Evolutionary conservation across 2,329 filamentous ascomycete genomes (phyloP).

Genomic region (Hortaea werneckii): DNA sequence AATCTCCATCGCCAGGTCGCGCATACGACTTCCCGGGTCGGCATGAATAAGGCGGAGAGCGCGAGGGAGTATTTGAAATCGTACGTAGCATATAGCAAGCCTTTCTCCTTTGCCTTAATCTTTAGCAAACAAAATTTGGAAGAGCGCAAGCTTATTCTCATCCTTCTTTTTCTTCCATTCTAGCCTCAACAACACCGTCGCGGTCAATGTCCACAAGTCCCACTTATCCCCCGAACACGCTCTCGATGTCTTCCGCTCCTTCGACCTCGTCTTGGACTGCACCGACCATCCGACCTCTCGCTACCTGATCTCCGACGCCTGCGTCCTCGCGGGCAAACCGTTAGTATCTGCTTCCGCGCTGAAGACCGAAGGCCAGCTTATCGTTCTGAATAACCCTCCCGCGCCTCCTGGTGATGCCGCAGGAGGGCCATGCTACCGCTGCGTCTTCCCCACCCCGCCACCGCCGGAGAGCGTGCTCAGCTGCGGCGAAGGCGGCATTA

Average conservation of each 20-base stretch:
- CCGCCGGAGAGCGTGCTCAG: conserved; percentile 72
- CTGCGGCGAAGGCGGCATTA: conserved; percentile 85
- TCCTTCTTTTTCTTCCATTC: not conserved
- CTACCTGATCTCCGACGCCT: conserved; percentile 86
- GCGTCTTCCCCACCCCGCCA: conserved; percentile 80
- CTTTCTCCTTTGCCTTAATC: too few species aligned
- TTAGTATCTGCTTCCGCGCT: conserved; percentile 85
- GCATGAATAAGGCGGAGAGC: conserved; percentile 71
- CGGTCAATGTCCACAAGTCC: conserved; percentile 51
- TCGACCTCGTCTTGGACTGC: conserved; percentile 85
- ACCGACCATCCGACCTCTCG: conserved; percentile 87
- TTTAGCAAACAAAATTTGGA: too few species aligned
- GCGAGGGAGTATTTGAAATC: conserved; percentile 35
- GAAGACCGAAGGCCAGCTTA: conserved; percentile 79
- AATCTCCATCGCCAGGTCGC: conserved; percentile 90
- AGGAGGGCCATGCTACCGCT: conserved; percentile 84
- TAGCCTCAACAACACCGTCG: conserved; percentile 63
- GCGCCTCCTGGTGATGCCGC: conserved; percentile 44
- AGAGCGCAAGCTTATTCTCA: too few species aligned
- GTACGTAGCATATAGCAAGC: conserved; percentile 25
- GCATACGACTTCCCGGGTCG: conserved; percentile 61
- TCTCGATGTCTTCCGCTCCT: conserved; percentile 52
- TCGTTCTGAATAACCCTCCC: conserved; percentile 75
- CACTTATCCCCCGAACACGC: conserved; percentile 63
- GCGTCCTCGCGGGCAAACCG: conserved; percentile 66